Conservation (phyloP, 805 yeast species). For the Pichia phayaonensis region DNA sequence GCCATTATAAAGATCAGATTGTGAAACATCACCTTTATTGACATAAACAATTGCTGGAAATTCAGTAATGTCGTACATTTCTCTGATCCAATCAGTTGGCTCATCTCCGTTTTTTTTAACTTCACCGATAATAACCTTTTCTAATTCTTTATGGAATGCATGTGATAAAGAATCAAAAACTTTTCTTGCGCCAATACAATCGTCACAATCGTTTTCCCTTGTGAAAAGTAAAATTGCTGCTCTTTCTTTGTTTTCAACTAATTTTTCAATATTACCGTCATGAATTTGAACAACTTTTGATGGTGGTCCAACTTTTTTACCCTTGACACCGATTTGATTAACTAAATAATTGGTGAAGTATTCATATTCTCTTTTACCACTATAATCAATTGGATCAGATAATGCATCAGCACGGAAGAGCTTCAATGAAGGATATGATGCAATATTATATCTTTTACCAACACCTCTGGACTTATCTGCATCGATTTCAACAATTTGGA, state of each 20-base stretch:
- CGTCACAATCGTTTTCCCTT: constrained; percentile 32
- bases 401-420: constrained; percentile 44
- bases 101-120: constrained; percentile 41
- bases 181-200: constrained; percentile 48
- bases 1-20: constrained; percentile 31
- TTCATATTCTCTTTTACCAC: constrained; percentile 45
- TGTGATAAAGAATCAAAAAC: constrained; percentile 42
- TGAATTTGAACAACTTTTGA: constrained; percentile 22
- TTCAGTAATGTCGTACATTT: constrained; percentile 34
- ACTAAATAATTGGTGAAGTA: constrained; percentile 44
- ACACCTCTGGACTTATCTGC: constrained; percentile 50
- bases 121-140: constrained; percentile 35
- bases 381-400: constrained; percentile 45
- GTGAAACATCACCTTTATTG: constrained; percentile 30
- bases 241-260: constrained; percentile 30
- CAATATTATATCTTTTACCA: constrained; percentile 41
- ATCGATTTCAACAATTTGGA: constrained; percentile 41
- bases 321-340: constrained; percentile 27
- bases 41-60: constrained; percentile 54
- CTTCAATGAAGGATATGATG: constrained; percentile 61
- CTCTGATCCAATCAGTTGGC: constrained; percentile 35
- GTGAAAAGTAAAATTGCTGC: constrained; percentile 47
- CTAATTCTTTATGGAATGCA: constrained; percentile 35
- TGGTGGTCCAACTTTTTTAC: constrained; percentile 10
- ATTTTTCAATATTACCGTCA: constrained; percentile 23